Evolutionary conservation across 768 basidiomycete genomes (phyloP).

Genomic region (Rhodotorula babjevae): DNA sequence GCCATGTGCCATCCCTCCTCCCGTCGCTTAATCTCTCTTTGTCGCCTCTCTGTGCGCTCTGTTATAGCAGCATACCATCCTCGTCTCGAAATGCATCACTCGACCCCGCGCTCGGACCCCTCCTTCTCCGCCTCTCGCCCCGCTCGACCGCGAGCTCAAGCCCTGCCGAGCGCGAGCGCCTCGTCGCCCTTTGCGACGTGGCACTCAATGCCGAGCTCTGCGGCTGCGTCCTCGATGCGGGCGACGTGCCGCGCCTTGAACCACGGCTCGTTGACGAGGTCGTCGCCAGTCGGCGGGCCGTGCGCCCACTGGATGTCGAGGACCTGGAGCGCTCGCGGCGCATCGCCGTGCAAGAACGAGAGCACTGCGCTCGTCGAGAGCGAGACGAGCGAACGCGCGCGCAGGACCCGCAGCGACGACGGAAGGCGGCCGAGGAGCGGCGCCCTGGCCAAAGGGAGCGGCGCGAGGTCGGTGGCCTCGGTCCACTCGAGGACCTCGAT

Average conservation of each 20-base stretch:
- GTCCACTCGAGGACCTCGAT: slow-evolving; percentile 12
- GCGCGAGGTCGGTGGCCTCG: slow-evolving; percentile 1
- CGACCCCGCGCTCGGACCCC: no score
- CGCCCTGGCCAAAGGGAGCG: neutral
- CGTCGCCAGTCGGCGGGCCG: neutral
- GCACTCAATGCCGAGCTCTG: neutral
- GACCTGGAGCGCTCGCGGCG: neutral
- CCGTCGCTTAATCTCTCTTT: no score
- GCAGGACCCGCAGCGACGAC: neutral
- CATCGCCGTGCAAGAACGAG: slow-evolving; percentile 4
- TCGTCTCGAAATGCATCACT: no score
- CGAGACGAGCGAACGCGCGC: slow-evolving; percentile 8
- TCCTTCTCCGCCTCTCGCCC: no score
- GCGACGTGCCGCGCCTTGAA: neutral
- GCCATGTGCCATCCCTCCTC: no score
- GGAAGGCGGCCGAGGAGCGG: neutral
- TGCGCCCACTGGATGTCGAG: slow-evolving; percentile 8
- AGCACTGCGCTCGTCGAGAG: slow-evolving; percentile 19
- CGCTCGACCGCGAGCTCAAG: neutral
- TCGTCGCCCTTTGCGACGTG: slow-evolving; percentile 5
- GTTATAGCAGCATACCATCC: no score
- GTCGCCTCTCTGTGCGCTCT: neutral
- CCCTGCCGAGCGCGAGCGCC: neutral
- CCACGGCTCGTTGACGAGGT: slow-evolving; percentile 4
- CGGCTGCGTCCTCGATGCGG: slow-evolving; percentile 4